A percentile compares a stretch with the other conserved stretches of the same genome.
Conservation (phyloP, 345 rosid species). For the Camelina hispida region DNA sequence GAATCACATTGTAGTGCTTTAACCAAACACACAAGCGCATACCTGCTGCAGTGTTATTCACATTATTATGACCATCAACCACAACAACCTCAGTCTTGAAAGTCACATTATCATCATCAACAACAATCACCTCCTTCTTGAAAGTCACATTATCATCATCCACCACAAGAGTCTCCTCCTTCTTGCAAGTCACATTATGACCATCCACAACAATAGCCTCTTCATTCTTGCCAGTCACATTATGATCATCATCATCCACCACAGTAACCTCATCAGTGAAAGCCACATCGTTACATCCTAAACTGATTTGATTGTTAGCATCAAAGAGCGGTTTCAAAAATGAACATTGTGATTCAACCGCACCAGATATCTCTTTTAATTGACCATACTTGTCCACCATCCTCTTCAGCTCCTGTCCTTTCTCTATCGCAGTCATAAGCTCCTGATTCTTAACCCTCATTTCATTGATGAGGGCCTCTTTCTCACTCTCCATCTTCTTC, state of each 20-base stretch:
- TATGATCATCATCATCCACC: background rate
- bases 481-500: background rate
- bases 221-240: background rate
- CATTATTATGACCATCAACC: constrained; percentile 3
- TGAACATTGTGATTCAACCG: background rate
- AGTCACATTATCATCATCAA: too few species aligned
- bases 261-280: background rate
- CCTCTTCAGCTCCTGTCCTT: background rate
- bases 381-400: background rate
- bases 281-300: background rate
- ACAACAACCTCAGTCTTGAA: background rate
- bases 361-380: background rate
- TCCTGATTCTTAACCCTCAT: constrained; percentile 12
- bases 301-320: background rate
- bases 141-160: background rate
- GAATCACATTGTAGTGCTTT: background rate
- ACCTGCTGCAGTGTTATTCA: constrained; percentile 9
- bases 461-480: background rate
- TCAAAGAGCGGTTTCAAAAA: background rate
- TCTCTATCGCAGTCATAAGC: constrained; percentile 1
- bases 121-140: background rate
- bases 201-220: constrained; percentile 2
- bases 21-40: background rate
- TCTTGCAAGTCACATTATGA: background rate
- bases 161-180: constrained; percentile 12